Evolutionary conservation across 306 rosid species (phyloP).

Genomic region (Boehmeria nivea): DNA sequence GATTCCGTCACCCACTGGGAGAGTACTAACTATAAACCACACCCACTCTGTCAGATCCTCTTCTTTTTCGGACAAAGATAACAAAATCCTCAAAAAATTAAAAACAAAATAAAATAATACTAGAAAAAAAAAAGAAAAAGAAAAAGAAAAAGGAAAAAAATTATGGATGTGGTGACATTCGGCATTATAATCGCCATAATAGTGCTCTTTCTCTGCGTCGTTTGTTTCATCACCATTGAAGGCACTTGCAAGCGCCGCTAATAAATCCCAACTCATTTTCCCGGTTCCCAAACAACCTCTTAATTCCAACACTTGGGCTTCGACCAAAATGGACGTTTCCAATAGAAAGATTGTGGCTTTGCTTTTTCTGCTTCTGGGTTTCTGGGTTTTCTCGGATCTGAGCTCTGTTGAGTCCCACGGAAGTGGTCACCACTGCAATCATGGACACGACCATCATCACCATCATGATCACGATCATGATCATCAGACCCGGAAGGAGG

Average conservation of each 20-base stretch:
- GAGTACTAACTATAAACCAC: too few species aligned
- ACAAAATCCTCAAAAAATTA: background rate
- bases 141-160: background rate
- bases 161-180: constrained; percentile 69
- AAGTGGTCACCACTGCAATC: constrained; percentile 29
- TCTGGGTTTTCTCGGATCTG: constrained; percentile 9
- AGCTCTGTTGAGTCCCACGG: constrained; percentile 18
- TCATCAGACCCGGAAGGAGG: constrained; percentile 2
- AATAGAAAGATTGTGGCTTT: constrained; percentile 4
- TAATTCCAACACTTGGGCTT: too few species aligned
- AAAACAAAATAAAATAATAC: background rate
- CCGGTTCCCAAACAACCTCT: too few species aligned
- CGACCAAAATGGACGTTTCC: constrained; percentile 32
- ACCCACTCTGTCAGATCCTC: too few species aligned
- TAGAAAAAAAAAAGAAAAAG: background rate
- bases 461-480: constrained; percentile 17
- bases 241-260: constrained; percentile 64
- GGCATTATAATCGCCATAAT: constrained; percentile 74
- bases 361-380: constrained; percentile 18
- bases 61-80: too few species aligned
- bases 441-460: constrained; percentile 21
- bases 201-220: constrained; percentile 52
- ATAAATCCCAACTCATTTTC: background rate
- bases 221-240: constrained; percentile 72
- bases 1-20: too few species aligned